Conservation (phyloP, 2,329 filamentous ascomycete genomes). For the Ceratocystis lukuohia region DNA sequence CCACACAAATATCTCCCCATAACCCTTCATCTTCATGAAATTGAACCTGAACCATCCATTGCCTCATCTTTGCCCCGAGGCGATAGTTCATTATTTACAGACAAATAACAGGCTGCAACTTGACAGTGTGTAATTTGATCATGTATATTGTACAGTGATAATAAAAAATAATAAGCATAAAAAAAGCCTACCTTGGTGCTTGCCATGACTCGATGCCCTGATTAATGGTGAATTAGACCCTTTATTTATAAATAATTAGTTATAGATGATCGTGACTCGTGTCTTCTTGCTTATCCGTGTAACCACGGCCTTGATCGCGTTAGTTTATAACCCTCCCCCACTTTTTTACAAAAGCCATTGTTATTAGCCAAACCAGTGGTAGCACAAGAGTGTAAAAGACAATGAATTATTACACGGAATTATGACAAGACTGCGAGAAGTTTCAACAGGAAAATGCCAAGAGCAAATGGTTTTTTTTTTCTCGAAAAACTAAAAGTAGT, state of each 20-base stretch:
- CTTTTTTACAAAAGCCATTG: not conserved
- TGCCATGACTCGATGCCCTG: no score
- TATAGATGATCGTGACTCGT: no score
- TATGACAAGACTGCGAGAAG: not conserved
- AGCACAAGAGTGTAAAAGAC: not conserved
- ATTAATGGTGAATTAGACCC: no score
- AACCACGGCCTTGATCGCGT: not conserved
- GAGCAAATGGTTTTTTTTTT: not conserved
- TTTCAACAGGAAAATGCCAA: not conserved
- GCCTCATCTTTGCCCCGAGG: not conserved
- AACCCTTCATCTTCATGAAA: not conserved
- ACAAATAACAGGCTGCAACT: not conserved
- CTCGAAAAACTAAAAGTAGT: slow-evolving; percentile 3
- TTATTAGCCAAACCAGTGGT: not conserved
- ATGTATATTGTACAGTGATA: not conserved
- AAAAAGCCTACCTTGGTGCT: not conserved
- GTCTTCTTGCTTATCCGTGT: not conserved
- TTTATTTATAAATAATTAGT: no score
- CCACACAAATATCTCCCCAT: not conserved
- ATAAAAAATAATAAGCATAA: not conserved
- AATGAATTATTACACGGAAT: not conserved
- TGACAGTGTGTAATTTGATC: not conserved
- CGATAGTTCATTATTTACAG: not conserved
- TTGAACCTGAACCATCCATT: not conserved
- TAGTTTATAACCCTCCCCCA: not conserved